phyloP scores from a whole-genome alignment of 495 filamentous ascomycete genomes.

The Polyplosphaeria fusca region DNA sequence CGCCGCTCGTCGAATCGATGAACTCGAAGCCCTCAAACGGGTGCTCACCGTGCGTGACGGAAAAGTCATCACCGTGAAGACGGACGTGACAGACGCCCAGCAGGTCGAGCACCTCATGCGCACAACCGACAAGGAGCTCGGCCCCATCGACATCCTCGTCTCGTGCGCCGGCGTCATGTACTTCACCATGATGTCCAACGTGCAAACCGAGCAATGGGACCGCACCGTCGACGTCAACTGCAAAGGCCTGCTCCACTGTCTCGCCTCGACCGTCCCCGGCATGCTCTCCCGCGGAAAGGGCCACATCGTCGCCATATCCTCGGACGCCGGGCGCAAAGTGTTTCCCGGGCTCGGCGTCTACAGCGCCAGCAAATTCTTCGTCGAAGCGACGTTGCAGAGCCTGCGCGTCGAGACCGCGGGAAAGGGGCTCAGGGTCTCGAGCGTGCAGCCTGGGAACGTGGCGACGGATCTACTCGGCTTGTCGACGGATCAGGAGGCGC shows the following conservation, averaged over 20 bases:
- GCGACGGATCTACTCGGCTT: slow-evolving; percentile 61
- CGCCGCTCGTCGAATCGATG: slow-evolving; percentile 59
- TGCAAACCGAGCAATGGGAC: slow-evolving; percentile 63
- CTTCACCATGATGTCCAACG: slow-evolving; percentile 70
- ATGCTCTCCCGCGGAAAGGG: slow-evolving; percentile 61
- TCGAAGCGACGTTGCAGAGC: slow-evolving; percentile 64
- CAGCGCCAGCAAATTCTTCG: slow-evolving; percentile 70
- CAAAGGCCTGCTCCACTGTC: slow-evolving; percentile 64
- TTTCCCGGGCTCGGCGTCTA: slow-evolving; percentile 73
- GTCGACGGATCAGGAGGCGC: slow-evolving; percentile 63
- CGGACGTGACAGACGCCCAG: slow-evolving; percentile 57
- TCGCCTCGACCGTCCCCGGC: slow-evolving; percentile 56
- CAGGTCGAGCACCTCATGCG: slow-evolving; percentile 57
- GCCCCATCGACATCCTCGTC: slow-evolving; percentile 63
- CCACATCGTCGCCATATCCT: slow-evolving; percentile 68
- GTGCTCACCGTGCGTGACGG: slow-evolving; percentile 49
- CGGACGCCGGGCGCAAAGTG: slow-evolving; percentile 66
- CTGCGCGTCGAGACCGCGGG: slow-evolving; percentile 66
- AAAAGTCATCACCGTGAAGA: slow-evolving; percentile 57
- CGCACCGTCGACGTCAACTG: slow-evolving; percentile 69
- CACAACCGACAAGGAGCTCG: slow-evolving; percentile 53
- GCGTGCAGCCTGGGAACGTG: slow-evolving; percentile 65
- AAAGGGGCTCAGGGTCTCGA: slow-evolving; percentile 59
- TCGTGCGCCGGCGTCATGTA: slow-evolving; percentile 74
- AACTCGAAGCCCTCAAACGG: slow-evolving; percentile 55